Evolutionary conservation across 1,284 basidiomycete species (phyloP), one percentile per base, ranked within the genome.

Genomic region (Calocybe gambosa): DNA sequence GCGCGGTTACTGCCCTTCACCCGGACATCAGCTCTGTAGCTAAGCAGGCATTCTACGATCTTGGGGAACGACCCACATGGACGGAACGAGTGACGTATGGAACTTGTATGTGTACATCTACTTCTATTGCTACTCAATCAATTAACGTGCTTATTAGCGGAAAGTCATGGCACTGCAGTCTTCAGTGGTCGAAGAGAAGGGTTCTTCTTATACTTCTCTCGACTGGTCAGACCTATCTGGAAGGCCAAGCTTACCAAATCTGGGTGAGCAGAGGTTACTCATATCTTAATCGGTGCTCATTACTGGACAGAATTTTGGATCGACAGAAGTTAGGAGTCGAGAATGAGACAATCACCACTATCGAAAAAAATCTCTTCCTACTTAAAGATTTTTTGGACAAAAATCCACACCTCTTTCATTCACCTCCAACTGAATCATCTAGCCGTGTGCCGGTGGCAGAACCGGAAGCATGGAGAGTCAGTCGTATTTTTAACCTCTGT

Each of bases 111-210:
- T 50, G 45, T 26, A 40, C 15, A 36, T 40, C 28, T 36, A 18
- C 12, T 7, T 31, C 16, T n/a, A 13, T 10, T 29, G 28, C 13
- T 12, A 39, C 36, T 45, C 4, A 43, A 34, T 29, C 26, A 37
- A 41, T 52, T n/a, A n/a, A 20, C 34, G 15, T 42, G n/a, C 50
- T 34, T 39, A 41, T 6, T 50, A 80, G 82, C 76, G 35, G 85
- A 86, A 52, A 77, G 73, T 49, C 78, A 84, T 43, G 86, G 85
- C 26, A 84, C 77, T 39, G 78, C 91, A 16, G 77, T 80, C 41
- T 94, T 89, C 64, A 93, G 91, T 56, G 88, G 91, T 31, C 78
- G 93, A 42, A 80, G 93, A 55, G 92, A 98, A 65, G 95, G 92
- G 1, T 73, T 98, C 33, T 88, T 87, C 0, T 67, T 95, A 26